These are phyloP conservation scores for Lasiosphaeria ovina DNA, from an alignment of 495 filamentous ascomycete species.

Conservation along the genomic window DNA sequence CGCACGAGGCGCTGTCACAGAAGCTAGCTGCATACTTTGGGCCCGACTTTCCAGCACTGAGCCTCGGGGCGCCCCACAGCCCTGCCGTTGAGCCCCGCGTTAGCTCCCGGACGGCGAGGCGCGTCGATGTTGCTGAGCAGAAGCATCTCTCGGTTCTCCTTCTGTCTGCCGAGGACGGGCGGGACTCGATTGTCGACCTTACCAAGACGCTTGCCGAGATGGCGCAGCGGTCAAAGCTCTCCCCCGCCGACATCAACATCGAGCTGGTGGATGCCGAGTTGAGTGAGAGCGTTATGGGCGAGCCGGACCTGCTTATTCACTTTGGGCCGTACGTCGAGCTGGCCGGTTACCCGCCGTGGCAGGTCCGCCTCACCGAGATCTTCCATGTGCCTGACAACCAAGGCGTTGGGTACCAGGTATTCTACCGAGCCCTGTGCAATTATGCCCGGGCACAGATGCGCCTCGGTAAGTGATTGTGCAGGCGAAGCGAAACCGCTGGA, in stretches of 20 bases:
- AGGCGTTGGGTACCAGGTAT: conserved; percentile 90
- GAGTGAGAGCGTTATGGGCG: conserved; percentile 62
- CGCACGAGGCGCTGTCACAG: conserved; percentile 67
- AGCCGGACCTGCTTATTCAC: conserved; percentile 86
- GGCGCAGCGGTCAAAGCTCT: conserved; percentile 84
- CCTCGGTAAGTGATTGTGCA: conserved; percentile 62
- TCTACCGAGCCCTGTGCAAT: conserved; percentile 76
- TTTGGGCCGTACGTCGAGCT: conserved; percentile 79
- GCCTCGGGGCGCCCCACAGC: conserved; percentile 73
- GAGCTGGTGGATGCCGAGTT: conserved; percentile 92
- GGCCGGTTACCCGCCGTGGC: conserved; percentile 95
- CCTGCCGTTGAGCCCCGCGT: conserved; percentile 49
- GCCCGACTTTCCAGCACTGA: conserved; percentile 59
- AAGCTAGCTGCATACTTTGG: conserved; percentile 86
- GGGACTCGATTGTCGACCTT: conserved; percentile 89
- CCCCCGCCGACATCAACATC: conserved; percentile 70
- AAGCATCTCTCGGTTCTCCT: conserved; percentile 74
- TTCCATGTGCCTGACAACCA: conserved; percentile 70
- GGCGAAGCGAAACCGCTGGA: neutral
- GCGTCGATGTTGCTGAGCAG: conserved; percentile 20
- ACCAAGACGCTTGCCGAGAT: conserved; percentile 94
- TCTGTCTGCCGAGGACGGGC: conserved; percentile 81
- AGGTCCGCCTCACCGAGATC: conserved; percentile 91
- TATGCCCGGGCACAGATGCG: conserved; percentile 87
- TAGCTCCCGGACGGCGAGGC: conserved; percentile 18